phyloP scores from a whole-genome alignment of 2,329 filamentous ascomycete genomes.

The Davidsoniella virescens region DNA sequence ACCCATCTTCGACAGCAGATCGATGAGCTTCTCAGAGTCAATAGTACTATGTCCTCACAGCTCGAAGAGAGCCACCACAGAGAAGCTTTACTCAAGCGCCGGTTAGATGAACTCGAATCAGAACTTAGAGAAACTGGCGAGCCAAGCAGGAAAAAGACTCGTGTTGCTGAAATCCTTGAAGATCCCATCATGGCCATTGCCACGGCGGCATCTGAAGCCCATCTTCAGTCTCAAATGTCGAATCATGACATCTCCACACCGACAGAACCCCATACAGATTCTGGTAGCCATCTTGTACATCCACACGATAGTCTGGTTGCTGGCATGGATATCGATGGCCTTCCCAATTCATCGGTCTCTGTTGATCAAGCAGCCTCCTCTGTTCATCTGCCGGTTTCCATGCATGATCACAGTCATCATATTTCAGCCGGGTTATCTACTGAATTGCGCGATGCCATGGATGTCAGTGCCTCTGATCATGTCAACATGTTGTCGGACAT shows the following conservation, averaged over 20 bases:
- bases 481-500: not conserved
- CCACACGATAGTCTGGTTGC: slow-evolving; percentile 1
- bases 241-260: not conserved
- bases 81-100: slow-evolving; percentile 67
- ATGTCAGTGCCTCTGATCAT: slow-evolving; percentile 4
- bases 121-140: slow-evolving; percentile 24
- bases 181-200: slow-evolving; percentile 20
- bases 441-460: slow-evolving; percentile 1
- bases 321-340: slow-evolving; percentile 7
- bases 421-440: not conserved
- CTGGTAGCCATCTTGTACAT: too few relatives aligned
- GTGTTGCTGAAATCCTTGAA: slow-evolving; percentile 20
- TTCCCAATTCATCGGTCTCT: not conserved
- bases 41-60: slow-evolving; percentile 37
- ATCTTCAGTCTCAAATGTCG: slow-evolving; percentile 22
- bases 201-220: slow-evolving; percentile 20
- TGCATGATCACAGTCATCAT: slow-evolving; percentile 4
- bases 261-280: too few relatives aligned
- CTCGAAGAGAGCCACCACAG: slow-evolving; percentile 63
- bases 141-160: slow-evolving; percentile 8
- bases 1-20: slow-evolving; percentile 41
- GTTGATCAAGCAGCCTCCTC: slow-evolving; percentile 1
- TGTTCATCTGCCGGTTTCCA: slow-evolving; percentile 6
- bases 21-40: slow-evolving; percentile 26
- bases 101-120: slow-evolving; percentile 62